Evolutionary conservation across 495 filamentous ascomycete species (phyloP), one percentile per base, ranked within the genome.

Genomic region (Stereocaulon alpinum): DNA sequence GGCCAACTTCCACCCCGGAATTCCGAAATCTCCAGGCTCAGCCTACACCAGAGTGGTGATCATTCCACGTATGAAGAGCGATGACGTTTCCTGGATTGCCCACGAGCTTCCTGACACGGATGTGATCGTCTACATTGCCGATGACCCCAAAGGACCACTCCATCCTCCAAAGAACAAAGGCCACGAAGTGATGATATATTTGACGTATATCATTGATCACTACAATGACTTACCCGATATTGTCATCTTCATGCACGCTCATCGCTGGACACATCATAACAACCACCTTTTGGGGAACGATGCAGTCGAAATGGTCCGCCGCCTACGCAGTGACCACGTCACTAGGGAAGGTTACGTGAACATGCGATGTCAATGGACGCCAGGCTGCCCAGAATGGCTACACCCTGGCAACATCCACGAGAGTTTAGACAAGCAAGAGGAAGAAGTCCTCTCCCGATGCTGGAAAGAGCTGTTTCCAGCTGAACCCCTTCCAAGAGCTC

Each of bases 81-180:
- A 87, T 60, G 76, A 86, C 67, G 77, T 79, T 0, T 69, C 64
- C 11, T 89, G 86, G 86, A 81, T 85, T 15, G 70, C 74, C 30
- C 61, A 75, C 17, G 72, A 84, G 56, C 59, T 82, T 4, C 81
- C 74, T 12, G 80, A 81, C 41, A 74, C 85, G 62, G 65, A 76
- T n/a, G 71, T 74, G 18, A 79, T 82, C n/a, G 71, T 85, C 27
- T 89, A 89, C 64, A 75, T 81, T 40, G 84, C 77, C 52, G 80
- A 89, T 61, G 80, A 86, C 62, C 76, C 79, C 14, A 70, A 64
- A 0, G 84, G 84, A 1, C 73, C 73, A 9, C 71, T 82, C 5
- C 84, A 86, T 66, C 81, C 85, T 3, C 85, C 83, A 0, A 77
- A 79, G 62, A 87, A 87, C 64, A 89, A 89, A 69, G 87, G 87